Evolutionary conservation across 2,329 filamentous ascomycete genomes (phyloP).

Genomic region (Uncinocarpus reesii): DNA sequence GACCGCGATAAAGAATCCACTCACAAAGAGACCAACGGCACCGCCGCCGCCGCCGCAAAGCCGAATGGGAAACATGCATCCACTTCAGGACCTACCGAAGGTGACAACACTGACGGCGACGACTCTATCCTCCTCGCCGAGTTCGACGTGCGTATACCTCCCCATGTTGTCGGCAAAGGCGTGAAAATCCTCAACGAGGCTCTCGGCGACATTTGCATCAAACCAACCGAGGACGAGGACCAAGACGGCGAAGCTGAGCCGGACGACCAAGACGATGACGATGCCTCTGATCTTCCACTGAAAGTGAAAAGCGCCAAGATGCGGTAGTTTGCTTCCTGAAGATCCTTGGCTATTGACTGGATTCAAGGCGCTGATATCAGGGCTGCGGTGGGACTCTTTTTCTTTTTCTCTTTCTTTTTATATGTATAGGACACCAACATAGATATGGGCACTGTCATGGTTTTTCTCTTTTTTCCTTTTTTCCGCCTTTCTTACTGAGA

Average conservation of each 20-base stretch:
- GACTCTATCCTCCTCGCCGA: neutral
- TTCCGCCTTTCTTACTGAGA: neutral
- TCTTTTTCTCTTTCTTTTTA: neutral
- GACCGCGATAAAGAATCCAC: neutral
- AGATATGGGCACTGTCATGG: neutral
- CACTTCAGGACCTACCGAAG: neutral
- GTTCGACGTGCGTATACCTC: constrained; percentile 40
- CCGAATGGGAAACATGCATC: neutral
- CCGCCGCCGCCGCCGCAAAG: neutral
- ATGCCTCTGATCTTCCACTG: neutral
- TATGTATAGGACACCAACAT: constrained; percentile 4
- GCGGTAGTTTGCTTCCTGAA: neutral
- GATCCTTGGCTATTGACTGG: neutral
- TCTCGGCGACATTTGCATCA: constrained; percentile 28
- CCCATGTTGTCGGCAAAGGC: constrained; percentile 41
- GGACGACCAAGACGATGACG: neutral
- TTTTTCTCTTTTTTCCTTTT: neutral
- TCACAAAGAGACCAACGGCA: neutral
- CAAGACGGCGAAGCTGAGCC: constrained; percentile 21
- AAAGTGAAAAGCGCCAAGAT: constrained; percentile 2
- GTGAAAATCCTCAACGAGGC: constrained; percentile 44
- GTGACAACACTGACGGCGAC: neutral
- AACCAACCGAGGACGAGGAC: constrained; percentile 36
- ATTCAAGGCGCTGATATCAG: neutral
- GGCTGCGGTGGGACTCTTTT: neutral